Evolutionary conservation across 768 basidiomycete species (phyloP).

Genomic region (Psilocybe cubensis): DNA sequence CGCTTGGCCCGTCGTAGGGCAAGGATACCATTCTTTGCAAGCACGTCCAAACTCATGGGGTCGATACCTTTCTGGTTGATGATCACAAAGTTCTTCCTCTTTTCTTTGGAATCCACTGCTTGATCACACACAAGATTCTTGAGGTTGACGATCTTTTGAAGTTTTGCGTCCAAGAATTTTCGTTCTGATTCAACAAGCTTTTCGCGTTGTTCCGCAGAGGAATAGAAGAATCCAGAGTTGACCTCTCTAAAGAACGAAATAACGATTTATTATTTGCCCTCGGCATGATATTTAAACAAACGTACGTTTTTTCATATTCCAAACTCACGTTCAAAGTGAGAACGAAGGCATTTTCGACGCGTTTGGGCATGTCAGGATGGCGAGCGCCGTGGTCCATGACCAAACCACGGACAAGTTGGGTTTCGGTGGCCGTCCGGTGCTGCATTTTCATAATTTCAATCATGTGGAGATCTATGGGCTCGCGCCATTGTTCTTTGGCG

Average conservation of each 20-base stretch:
- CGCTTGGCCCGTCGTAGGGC: conserved; percentile 95
- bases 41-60: conserved; percentile 91
- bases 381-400: conserved; percentile 97
- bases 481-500: conserved; percentile 68
- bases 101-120: conserved; percentile 80
- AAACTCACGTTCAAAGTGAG: conserved; percentile 96
- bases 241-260: conserved; percentile 71
- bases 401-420: conserved; percentile 91
- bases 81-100: conserved; percentile 86
- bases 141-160: conserved; percentile 94
- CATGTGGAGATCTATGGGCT: conserved; percentile 99
- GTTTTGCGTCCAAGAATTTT: conserved; percentile 89
- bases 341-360: conserved; percentile 94
- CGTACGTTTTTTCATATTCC: conserved; percentile 99
- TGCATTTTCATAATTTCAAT: conserved; percentile 99
- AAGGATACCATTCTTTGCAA: conserved; percentile 96
- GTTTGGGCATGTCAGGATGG: conserved; percentile 99
- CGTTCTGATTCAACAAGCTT: conserved; percentile 98
- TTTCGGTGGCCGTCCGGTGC: conserved; percentile 97
- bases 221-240: conserved; percentile 99
- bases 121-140: conserved; percentile 97
- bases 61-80: conserved; percentile 99
- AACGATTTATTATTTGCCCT: conserved; percentile 14
- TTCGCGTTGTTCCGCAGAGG: conserved; percentile 96
- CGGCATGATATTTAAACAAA: conserved; percentile 4